phyloP scores from a whole-genome alignment of 2,329 filamentous ascomycete genomes.

The Xylariales sp. region DNA sequence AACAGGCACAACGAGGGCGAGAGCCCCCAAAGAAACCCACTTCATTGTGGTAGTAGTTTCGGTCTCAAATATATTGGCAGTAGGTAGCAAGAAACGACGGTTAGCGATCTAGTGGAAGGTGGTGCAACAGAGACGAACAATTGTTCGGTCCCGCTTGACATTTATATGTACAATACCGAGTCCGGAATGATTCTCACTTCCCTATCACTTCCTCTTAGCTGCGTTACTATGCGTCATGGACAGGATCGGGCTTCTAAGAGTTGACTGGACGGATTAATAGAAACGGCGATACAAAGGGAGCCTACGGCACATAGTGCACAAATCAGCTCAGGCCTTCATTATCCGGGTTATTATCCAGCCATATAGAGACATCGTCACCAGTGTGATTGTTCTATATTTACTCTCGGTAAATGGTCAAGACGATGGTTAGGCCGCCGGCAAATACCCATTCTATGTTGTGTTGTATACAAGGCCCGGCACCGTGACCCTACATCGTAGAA shows the following conservation, averaged over 20 bases:
- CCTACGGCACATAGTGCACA: conserved; percentile 34
- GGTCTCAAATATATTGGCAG: conserved; percentile 1
- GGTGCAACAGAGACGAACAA: conserved; percentile 7
- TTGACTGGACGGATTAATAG: conserved; percentile 25
- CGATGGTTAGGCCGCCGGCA: conserved; percentile 26
- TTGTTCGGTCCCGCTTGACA: conserved; percentile 4
- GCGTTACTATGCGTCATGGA: conserved; percentile 5
- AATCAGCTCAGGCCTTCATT: conserved; percentile 36
- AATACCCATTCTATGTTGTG: conserved; percentile 15
- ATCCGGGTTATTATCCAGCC: conserved; percentile 37
- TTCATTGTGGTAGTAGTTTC: conserved; percentile 35
- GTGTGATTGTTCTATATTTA: conserved; percentile 30
- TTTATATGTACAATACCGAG: conserved; percentile 26
- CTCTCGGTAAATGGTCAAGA: conserved; percentile 28
- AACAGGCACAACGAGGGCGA: conserved; percentile 35
- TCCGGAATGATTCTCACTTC: conserved; percentile 7
- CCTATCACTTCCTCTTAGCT: background rate
- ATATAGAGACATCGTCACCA: conserved; percentile 23
- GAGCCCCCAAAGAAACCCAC: conserved; percentile 32
- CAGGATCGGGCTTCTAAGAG: conserved; percentile 9
- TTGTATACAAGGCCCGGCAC: background rate
- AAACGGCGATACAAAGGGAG: conserved; percentile 16
- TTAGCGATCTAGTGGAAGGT: conserved; percentile 15
- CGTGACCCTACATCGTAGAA: background rate
- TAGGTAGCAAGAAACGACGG: background rate